phyloP scores from a whole-genome alignment of 192 early-diverging fungal species.

The Coemansia guatemalensis region DNA sequence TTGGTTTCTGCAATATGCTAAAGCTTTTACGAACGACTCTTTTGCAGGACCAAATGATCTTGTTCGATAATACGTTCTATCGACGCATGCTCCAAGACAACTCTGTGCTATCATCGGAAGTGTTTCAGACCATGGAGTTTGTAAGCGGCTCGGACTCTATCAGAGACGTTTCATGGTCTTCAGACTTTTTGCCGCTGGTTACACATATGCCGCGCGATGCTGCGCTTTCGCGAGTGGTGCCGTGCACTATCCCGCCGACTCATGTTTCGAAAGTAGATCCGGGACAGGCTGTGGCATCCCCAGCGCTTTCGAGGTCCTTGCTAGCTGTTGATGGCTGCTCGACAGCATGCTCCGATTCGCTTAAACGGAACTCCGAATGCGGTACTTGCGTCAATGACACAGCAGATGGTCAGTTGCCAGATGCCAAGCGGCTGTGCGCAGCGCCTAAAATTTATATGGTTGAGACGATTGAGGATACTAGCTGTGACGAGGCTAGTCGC shows the following conservation, averaged over 20 bases:
- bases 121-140: conserved; percentile 24
- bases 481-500: not conserved
- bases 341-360: not conserved
- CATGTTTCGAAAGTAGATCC: not conserved
- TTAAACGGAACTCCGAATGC: not conserved
- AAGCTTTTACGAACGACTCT: conserved; percentile 30
- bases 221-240: conserved; percentile 8
- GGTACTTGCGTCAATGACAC: not conserved
- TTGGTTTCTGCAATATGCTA: conserved; percentile 38
- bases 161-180: conserved; percentile 13
- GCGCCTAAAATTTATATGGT: not conserved
- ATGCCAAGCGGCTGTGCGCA: not conserved
- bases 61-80: conserved; percentile 39
- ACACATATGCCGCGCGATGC: conserved; percentile 3
- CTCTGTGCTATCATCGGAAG: conserved; percentile 15
- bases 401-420: not conserved
- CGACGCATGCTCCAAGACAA: conserved; percentile 34
- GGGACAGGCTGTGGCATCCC: not conserved
- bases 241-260: not conserved
- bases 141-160: conserved; percentile 9
- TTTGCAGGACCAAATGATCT: conserved; percentile 36
- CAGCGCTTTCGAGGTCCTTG: not conserved
- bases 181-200: conserved; percentile 23
- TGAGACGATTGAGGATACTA: not conserved
- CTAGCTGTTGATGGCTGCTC: not conserved